Evolutionary conservation across 2,329 filamentous ascomycete genomes (phyloP), one percentile per base, ranked within the genome.

Genomic region (Penicillium aurantiogriseum): DNA sequence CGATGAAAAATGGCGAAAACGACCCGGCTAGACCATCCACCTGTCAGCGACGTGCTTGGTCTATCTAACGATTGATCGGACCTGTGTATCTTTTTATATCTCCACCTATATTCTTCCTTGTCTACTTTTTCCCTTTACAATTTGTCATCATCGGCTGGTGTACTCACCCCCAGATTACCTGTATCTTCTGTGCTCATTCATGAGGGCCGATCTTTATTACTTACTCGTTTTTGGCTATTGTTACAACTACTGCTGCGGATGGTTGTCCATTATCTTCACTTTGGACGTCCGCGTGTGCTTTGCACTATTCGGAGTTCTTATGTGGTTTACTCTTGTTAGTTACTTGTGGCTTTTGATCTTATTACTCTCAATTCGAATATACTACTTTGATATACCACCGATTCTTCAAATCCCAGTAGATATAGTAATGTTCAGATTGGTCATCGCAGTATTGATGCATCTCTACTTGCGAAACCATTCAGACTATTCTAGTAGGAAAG

Each of bases 11-110:
- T 19, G 45, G 38, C 44, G 29, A 23, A 55, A 55, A 55, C 10
- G 46, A 44, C 25, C n/a, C 11, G 5, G 38, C 8, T n/a, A 40
- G 29, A 17, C 5, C 23, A 19, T 25, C 13, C 19, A 25, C 10
- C 19, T 42, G 27, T 47, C 15, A 29, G 10, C n/a, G 40, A 45
- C 21, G 31, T 35, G 31, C 23, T 33, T 52, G 53, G 42, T 53
- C 31, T 27, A 46, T 51, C 38, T 57, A 42, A 62, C 58, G 49
- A 47, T 46, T 39, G 43, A 50, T 49, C 40, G 45, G 51, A 59
- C 35, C 39, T 40, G 21, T 51, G 46, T 23, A 51, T 31, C 13
- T 27, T 11, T 19, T 45, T 43, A 29, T 13, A 17, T 36, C 38
- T 36, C 29, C n/a, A 8, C 5, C 11, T 56, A 38, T 15, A 33